Evolutionary conservation across 345 rosid genomes (phyloP).

Genomic region (Populus tremula): DNA sequence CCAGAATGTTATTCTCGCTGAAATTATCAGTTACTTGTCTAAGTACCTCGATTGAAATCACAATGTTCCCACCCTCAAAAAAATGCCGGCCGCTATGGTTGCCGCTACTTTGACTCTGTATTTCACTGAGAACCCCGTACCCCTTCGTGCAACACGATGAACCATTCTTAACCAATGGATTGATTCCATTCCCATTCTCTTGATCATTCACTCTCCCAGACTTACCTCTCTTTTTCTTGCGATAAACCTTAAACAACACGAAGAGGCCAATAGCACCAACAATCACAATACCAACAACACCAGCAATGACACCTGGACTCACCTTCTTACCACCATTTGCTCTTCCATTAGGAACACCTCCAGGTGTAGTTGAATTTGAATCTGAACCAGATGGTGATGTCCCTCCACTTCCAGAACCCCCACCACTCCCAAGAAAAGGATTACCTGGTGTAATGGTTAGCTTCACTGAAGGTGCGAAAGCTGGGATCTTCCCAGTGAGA

Average conservation of each 20-base stretch:
- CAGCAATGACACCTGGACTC: conserved; percentile 44
- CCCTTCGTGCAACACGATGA: conserved; percentile 24
- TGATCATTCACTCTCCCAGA: conserved; percentile 41
- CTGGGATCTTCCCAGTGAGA: conserved; percentile 49
- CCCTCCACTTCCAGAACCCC: conserved; percentile 22
- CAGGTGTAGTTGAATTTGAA: neutral
- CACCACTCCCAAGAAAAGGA: conserved; percentile 34
- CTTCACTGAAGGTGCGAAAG: conserved; percentile 42
- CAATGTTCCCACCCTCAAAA: conserved; percentile 58
- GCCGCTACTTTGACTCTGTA: conserved; percentile 61
- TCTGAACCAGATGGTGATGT: neutral
- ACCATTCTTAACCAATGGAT: conserved; percentile 31
- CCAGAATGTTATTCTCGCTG: conserved; percentile 60
- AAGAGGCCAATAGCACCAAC: conserved; percentile 42
- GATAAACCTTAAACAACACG: conserved; percentile 44
- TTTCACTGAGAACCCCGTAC: conserved; percentile 37
- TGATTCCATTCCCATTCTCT: conserved; percentile 39
- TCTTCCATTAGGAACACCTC: conserved; percentile 24
- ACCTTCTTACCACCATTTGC: conserved; percentile 25
- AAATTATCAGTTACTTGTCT: conserved; percentile 70
- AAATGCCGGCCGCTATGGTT: conserved; percentile 48
- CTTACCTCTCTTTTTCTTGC: conserved; percentile 38
- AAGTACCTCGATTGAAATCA: conserved; percentile 66
- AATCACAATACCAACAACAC: conserved; percentile 42
- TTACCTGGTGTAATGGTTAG: conserved; percentile 47